Base-by-base conservation (phyloP, 345 rosid species). In the Hibiscus syriacus region DNA sequence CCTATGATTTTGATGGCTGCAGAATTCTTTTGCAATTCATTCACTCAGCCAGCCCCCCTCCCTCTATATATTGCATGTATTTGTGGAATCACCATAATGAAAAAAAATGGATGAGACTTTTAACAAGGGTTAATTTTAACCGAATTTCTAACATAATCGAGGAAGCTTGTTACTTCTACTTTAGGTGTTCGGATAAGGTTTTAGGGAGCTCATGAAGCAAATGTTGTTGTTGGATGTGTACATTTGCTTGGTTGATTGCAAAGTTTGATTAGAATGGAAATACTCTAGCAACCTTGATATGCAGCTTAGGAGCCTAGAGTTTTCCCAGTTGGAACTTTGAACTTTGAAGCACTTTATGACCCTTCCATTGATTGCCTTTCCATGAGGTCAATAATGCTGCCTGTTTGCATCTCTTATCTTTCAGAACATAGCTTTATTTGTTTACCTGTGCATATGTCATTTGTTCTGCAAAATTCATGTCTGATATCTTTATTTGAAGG, bases 1-100 rank as follows among this genome's bases (percentile, higher is more conserved):
- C 36, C 53, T 45, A 23, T 60, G 55, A 63, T n/a, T 63, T 69
- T 55, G 73, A 63, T 55, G 39, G 52, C 34, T 30, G 69, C 50
- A 32, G 8, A 3, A 53, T 52, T 52, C 20, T 14, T 23, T 53
- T 38, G n/a, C n/a, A n/a, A n/a, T n/a, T n/a, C n/a, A n/a, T n/a
- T n/a, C n/a, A n/a, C n/a, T n/a, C n/a, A n/a, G n/a, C 16, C 23
- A 20, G 6, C 52, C 59, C 41, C 46, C 22, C 39, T 2, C 45
- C 58, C 63, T 41, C 17, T 58, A 8, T 60, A 54, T 48, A 59
- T 59, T 43, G 22, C 13, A 3, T 22, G 23, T 67, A 53, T 68
- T 68, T 63, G 66, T 61, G 50, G 63, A 52, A 52, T 29, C 45
- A 27, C 20, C 1, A 5, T 20, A 58, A 10, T 60, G 48, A 60